phyloP scores from a whole-genome alignment of 768 basidiomycete genomes.

The Trametes coccinea region DNA sequence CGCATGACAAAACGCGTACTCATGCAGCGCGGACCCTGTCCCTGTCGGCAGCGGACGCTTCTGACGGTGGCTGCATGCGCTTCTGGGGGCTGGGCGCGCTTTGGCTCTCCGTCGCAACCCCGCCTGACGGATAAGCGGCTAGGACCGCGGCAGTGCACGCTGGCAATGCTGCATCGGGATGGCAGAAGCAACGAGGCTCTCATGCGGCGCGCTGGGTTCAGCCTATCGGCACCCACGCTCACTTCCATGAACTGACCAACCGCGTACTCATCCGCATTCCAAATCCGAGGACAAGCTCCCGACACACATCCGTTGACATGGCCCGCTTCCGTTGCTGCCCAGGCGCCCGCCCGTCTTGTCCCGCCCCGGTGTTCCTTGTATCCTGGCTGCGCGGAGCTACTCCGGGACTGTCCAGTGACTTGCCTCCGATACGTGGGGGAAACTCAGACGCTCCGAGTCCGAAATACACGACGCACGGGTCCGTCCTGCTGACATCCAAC shows the following conservation, averaged over 20 bases:
- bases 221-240: neutral
- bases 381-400: neutral
- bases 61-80: too few species aligned
- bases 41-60: neutral
- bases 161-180: constrained; percentile 10
- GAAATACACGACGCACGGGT: neutral
- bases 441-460: neutral
- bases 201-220: neutral
- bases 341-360: neutral
- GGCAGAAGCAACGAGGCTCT: constrained; percentile 14
- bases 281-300: neutral
- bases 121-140: constrained; percentile 4
- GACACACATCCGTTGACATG: neutral
- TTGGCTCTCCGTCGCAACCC: constrained; percentile 1
- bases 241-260: neutral
- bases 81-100: neutral
- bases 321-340: neutral
- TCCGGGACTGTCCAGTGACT: too few species aligned
- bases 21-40: neutral
- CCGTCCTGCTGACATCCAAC: constrained; percentile 9
- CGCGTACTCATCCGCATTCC: neutral
- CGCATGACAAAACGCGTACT: constrained; percentile 1
- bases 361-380: neutral
- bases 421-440: neutral
- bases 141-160: constrained; percentile 12